These are phyloP conservation scores for Moricandia arvensis DNA, from an alignment of 345 rosid genomes.

Conservation along the genomic window DNA sequence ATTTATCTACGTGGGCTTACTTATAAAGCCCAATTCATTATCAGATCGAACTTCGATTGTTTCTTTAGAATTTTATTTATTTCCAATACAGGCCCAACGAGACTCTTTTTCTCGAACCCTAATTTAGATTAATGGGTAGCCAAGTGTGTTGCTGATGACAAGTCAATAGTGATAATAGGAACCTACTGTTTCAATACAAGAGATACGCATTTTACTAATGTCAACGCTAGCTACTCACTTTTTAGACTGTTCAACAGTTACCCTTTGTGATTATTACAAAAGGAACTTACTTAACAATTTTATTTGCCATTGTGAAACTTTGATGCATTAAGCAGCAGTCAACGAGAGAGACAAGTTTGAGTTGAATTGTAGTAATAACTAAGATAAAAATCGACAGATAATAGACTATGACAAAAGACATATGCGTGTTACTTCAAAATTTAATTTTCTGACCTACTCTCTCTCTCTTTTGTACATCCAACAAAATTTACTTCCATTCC, in stretches of 20 bases:
- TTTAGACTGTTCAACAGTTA: neutral
- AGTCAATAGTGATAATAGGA: too few relatives aligned
- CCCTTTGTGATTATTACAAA: neutral
- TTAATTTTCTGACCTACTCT: conserved; percentile 30
- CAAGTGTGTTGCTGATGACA: too few relatives aligned
- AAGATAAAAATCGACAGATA: neutral
- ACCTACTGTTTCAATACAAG: neutral
- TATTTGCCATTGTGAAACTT: neutral
- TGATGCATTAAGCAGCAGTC: neutral
- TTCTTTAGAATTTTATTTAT: neutral
- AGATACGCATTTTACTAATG: too few relatives aligned
- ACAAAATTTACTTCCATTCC: neutral
- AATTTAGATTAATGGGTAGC: neutral
- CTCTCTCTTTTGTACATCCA: neutral
- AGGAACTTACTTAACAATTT: neutral
- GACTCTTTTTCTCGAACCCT: neutral
- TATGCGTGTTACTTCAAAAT: conserved; percentile 14
- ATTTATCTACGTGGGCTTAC: neutral
- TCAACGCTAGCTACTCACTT: too few relatives aligned
- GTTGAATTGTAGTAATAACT: conserved; percentile 3
- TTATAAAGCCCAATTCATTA: neutral
- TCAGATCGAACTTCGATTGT: neutral
- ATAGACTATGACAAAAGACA: conserved; percentile 24
- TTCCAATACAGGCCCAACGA: neutral
- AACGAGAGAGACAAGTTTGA: neutral